Evolutionary conservation across 345 rosid genomes (phyloP), one percentile per base, ranked within the genome.

Genomic region (Sisymbrium irio): DNA sequence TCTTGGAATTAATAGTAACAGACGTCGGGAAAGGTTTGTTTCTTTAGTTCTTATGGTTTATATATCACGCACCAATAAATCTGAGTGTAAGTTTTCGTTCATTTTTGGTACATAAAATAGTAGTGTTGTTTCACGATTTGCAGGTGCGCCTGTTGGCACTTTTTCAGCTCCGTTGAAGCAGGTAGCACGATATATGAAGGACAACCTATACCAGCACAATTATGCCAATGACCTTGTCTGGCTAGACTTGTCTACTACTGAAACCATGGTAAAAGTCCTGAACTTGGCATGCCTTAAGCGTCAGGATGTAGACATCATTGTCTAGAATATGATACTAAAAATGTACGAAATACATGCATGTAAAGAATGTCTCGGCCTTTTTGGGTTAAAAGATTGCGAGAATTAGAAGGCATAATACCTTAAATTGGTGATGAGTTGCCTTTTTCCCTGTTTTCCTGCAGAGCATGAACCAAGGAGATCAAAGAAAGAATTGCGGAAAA

Each of bases 141-240:
- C 86, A 94, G 99, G 93, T 79, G 85, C 83, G 19, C 74, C 91
- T 49, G 70, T 95, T 67, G 99, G 99, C 66, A 75, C 77, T 65
- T 87, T 85, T 78, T 86, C 93, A 51, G 85, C 87, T 80, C 88
- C 97, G 58, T 67, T 95, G 73, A 81, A 79, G 74, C 77, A 88
- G 85, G 78, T 95, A 63, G 96, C 89, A 9, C 62, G 50, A 60
- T 67, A 77, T 20, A 72, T 84, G 50, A 79, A 77, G 60, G 89
- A 82, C 65, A 80, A 69, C 74, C 60, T 65, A 30, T 41, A 78
- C 74, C 75, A 77, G 49, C 74, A 79, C 40, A 85, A 86, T 76
- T 80, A 80, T 85, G 74, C 78, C 58, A 67, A 85, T 67, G 75
- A 81, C 79, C 80, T 87, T 70, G 77, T 71, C 57, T 92, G 96